Base-by-base conservation (phyloP, 2,329 filamentous ascomycete species). In the Rutstroemia sp. region DNA sequence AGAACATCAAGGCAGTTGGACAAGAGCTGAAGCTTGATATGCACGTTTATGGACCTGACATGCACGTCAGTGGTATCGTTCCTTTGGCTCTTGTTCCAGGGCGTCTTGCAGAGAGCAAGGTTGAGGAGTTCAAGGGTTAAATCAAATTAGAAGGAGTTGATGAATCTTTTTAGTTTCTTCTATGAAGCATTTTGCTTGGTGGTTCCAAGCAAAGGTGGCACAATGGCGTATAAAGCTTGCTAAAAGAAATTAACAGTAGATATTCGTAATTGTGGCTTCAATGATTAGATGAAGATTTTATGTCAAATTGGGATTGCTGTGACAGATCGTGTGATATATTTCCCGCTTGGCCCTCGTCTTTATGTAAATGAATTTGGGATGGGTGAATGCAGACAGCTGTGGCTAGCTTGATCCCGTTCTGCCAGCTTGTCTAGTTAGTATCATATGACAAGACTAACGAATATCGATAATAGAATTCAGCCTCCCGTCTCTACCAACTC, bases 1-100 rank as follows among this genome's bases (percentile, higher is more conserved):
- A 96, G 86, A 99, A 97, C 84, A 96, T 99, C 84, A 97, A 97
- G 84, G 83, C 85, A 50, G 92, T 95, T 59, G 94, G 91, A 60
- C 84, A 92, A 73, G 94, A 99, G 79, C 84, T 99, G 58, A 89
- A 89, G 66, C 83, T 99, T 47, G 84, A 96, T 77, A 96, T 97
- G 89, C 91, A 97, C 77, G 86, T 89, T 49, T 89, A 83, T 71
- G 86, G 86, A 50, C 86, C 86, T 14, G 86, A 89, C 74, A 88
- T 88, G 86, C 85, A 88, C 76, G 92, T 99, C 68, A 92, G 87
- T 52, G 94, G 94, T 73, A 97, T 97, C 70, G 92, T 99, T 64
- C 92, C 94, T 56, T 78, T 97, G 72, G 94, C 92, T 48, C 86
- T 97, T 47, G 65, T 86, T 61, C 81, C 82, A 37, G 83, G 83